Percentiles rank a stretch among this genome's conserved stretches.
Evolutionary conservation across 345 rosid genomes (phyloP).

Genomic region (Cardamine chenopodiifolia): DNA sequence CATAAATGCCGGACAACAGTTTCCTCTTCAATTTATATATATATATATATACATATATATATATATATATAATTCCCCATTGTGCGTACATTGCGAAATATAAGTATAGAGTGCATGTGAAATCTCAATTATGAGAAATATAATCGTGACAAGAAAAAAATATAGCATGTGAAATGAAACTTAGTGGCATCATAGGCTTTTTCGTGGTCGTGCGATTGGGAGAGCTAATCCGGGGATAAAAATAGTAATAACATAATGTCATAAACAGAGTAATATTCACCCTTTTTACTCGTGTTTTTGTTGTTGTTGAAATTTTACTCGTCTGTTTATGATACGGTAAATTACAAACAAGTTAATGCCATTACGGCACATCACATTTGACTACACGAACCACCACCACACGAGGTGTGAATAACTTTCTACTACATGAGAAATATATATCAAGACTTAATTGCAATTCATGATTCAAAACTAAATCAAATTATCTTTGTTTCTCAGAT

Average conservation of each 20-base stretch:
- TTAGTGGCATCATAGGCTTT: slow-evolving; percentile 35
- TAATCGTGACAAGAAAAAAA: neutral
- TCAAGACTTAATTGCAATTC: neutral
- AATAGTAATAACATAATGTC: neutral
- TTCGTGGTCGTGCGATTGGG: neutral
- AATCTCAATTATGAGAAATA: slow-evolving; percentile 29
- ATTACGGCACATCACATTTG: neutral
- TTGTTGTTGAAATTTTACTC: too few species aligned
- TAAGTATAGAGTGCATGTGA: slow-evolving; percentile 38
- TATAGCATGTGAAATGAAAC: slow-evolving; percentile 36
- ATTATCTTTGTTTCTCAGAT: neutral
- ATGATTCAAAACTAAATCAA: neutral
- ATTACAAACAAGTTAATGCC: neutral
- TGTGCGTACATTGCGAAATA: neutral
- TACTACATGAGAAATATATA: neutral
- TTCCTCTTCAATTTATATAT: neutral
- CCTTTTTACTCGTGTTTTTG: too few species aligned
- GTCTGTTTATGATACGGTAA: neutral
- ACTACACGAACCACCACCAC: slow-evolving; percentile 25
- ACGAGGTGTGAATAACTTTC: neutral
- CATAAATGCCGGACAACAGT: neutral
- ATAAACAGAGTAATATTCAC: neutral
- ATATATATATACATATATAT: too few species aligned
- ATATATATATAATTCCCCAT: neutral
- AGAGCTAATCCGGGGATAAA: neutral